phyloP scores from a whole-genome alignment of 306 rosid genomes.

The Glycyrrhiza uralensis region DNA sequence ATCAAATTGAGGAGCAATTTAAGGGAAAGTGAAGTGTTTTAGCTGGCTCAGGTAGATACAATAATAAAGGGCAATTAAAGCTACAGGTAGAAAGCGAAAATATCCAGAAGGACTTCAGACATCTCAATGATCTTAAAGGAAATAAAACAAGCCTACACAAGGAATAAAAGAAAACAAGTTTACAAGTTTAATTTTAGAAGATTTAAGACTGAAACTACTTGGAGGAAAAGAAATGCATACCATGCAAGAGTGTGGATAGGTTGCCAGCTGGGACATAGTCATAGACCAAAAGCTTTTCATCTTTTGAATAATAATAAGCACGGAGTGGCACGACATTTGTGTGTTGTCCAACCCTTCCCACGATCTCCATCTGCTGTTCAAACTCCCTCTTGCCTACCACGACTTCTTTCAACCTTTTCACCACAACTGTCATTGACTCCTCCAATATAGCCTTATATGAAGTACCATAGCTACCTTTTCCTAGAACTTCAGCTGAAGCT shows the following conservation, averaged over 20 bases:
- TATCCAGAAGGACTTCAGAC: conserved; percentile 12
- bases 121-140: neutral
- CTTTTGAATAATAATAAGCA: conserved; percentile 84
- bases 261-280: conserved; percentile 64
- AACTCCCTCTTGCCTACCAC: conserved; percentile 76
- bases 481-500: conserved; percentile 87
- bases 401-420: conserved; percentile 85
- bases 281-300: conserved; percentile 81
- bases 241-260: conserved; percentile 66
- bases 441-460: conserved; percentile 84
- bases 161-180: neutral
- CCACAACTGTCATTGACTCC: conserved; percentile 79
- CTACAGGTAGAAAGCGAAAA: neutral
- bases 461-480: conserved; percentile 87
- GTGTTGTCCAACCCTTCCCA: conserved; percentile 78
- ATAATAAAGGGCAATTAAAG: neutral
- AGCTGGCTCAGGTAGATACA: neutral
- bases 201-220: neutral
- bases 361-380: conserved; percentile 78
- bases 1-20: conserved; percentile 20
- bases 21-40: neutral
- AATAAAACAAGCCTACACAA: conserved; percentile 10
- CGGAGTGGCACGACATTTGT: conserved; percentile 69
- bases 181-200: neutral
- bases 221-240: conserved; percentile 37